Conservation (phyloP, 441 rosid species). For the Gossypium schwendimanii region DNA sequence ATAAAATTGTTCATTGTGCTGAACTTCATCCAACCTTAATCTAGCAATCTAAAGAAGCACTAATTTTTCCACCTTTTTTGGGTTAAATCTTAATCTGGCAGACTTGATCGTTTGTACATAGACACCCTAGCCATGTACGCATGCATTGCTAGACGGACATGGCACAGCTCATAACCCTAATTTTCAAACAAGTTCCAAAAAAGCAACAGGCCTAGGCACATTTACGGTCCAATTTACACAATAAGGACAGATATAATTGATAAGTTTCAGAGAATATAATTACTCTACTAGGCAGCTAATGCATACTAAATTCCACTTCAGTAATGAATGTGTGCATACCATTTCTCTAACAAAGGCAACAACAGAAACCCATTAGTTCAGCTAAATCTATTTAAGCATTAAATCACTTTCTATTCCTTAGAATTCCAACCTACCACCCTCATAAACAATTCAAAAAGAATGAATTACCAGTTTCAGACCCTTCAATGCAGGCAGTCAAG, state of each 20-base stretch:
- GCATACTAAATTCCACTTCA: neutral
- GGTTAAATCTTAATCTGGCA: neutral
- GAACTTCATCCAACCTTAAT: neutral
- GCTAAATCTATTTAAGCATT: neutral
- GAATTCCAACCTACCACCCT: neutral
- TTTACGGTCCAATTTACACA: neutral
- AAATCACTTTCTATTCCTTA: neutral
- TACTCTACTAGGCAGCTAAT: neutral
- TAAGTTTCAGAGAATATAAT: neutral
- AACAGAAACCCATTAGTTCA: neutral
- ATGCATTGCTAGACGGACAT: neutral
- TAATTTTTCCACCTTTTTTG: neutral
- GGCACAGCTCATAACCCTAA: neutral
- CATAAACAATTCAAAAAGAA: neutral
- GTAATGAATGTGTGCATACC: neutral
- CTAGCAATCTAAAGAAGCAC: neutral
- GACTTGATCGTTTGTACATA: neutral
- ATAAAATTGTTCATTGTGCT: neutral
- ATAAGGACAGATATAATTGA: neutral
- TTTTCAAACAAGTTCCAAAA: neutral
- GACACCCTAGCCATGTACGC: neutral
- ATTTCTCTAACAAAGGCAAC: neutral
- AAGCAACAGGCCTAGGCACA: neutral
- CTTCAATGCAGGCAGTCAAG: constrained; percentile 53
- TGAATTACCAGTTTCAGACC: constrained; percentile 39